Evolutionary conservation across 1,284 basidiomycete species (phyloP), one percentile per base, ranked within the genome.

Genomic region (Naganishia cerealis): DNA sequence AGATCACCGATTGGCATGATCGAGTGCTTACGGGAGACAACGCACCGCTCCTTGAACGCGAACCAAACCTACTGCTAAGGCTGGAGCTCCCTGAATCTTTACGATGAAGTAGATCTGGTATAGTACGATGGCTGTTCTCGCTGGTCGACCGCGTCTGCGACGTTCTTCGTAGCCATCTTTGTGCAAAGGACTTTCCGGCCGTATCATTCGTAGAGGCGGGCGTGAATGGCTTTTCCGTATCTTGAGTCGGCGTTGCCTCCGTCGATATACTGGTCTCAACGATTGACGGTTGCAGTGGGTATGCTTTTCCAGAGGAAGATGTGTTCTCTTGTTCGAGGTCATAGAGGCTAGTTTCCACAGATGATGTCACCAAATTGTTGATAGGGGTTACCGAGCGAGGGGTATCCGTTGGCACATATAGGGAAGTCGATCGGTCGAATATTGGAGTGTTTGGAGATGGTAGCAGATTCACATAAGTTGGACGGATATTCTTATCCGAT

Each of bases 21-120:
- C 61, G 36, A 10, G 39, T 63, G 39, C 50, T 54, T 2, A 48
- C 57, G 4, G 50, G 50, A 18, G 61, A 63, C 4, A 53, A 29
- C 2, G 61, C 61, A 38, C 16, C 24, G 29, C 61, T 63, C 21
- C 39, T 5, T 8, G 38, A n/a, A 16, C 38, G 61, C 15, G 40
- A 43, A 36, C 46, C 40, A 7, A 24, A 24, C 13, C 43, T 43
- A 48, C n/a, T 62, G 7, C 48, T 36, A n/a, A 38, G 40, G 42
- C 21, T 52, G 13, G 46, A 62, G 16, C 26, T 40, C 13, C 36
- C 36, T 42, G 59, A 62, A 24, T 36, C 21, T 40, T 43, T 33
- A 53, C 48, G 59, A 24, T 53, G 48, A 10, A 62, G 33, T 13
- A 26, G 26, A 12, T n/a, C 42, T 21, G 48, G 5, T 1, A 48